These are phyloP conservation scores for Quercus variabilis DNA, from an alignment of 306 rosid species.

Conservation along the genomic window DNA sequence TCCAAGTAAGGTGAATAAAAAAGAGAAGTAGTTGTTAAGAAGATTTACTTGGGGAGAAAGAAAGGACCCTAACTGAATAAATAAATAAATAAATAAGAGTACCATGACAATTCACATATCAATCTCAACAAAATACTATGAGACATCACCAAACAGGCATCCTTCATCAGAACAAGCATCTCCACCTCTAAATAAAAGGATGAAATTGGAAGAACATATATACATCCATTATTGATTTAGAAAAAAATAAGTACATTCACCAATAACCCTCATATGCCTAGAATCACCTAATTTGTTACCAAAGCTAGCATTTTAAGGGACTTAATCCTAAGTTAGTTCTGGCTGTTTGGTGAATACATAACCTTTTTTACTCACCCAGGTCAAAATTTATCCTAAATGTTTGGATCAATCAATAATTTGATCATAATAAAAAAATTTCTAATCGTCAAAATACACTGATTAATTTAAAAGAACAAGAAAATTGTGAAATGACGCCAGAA, in stretches of 20 bases:
- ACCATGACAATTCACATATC: neutral
- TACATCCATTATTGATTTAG: neutral
- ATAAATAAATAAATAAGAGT: neutral
- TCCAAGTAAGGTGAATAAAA: no score
- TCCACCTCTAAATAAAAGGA: neutral
- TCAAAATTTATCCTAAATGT: neutral
- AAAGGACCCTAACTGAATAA: neutral
- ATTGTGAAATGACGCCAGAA: neutral
- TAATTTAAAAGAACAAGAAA: neutral
- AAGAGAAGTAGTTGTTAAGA: neutral
- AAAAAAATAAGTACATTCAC: neutral
- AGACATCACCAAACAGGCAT: neutral
- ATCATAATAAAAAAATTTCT: neutral
- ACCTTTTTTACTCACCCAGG: neutral
- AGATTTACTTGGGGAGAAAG: neutral
- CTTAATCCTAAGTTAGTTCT: neutral
- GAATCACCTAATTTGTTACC: neutral
- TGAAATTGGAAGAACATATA: neutral
- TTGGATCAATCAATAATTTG: neutral
- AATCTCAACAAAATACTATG: neutral
- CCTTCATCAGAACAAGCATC: neutral
- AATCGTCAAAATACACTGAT: neutral
- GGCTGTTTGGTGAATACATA: neutral
- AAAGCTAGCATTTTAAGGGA: neutral
- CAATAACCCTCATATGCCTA: neutral